These are phyloP conservation scores for Emericellopsis cladophorae DNA, from an alignment of 2,329 filamentous ascomycete genomes.

Conservation along the genomic window DNA sequence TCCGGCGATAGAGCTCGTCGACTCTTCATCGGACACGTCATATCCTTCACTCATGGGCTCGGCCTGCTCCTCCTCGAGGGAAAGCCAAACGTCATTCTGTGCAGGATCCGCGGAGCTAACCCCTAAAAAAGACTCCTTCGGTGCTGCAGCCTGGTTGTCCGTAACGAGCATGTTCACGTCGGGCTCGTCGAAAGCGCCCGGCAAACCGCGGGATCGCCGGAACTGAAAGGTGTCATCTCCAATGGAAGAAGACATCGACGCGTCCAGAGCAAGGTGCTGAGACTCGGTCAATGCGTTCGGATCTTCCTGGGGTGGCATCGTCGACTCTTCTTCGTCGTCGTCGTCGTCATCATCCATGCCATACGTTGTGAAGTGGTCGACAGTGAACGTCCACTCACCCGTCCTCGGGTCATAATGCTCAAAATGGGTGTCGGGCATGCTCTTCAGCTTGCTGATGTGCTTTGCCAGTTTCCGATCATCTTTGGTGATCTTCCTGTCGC, in stretches of 20 bases:
- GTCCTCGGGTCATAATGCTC: conserved; percentile 66
- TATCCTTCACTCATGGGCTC: conserved; percentile 60
- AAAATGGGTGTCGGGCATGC: conserved; percentile 70
- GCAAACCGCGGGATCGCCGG: conserved; percentile 41
- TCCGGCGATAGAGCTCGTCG: conserved; percentile 67
- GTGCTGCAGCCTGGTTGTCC: conserved; percentile 26
- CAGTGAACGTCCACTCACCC: conserved; percentile 81
- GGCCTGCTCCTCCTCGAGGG: conserved; percentile 43
- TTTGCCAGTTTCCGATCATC: conserved; percentile 54
- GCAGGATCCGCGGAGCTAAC: conserved; percentile 76
- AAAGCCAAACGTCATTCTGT: conserved; percentile 46
- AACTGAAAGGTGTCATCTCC: conserved; percentile 50
- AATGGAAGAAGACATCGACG: conserved; percentile 7
- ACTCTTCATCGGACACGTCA: conserved; percentile 57
- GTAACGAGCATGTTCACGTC: conserved; percentile 26
- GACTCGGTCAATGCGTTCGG: conserved; percentile 7
- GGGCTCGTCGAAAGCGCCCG: conserved; percentile 68
- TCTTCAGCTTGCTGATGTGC: conserved; percentile 71
- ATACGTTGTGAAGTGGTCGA: conserved; percentile 96
- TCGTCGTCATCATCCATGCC: conserved; percentile 73
- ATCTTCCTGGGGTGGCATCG: conserved; percentile 13
- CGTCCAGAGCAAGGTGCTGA: conserved; percentile 8
- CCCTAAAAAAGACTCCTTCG: conserved; percentile 78
- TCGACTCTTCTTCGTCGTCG: conserved; percentile 41
- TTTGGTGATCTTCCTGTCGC: conserved; percentile 38